These are phyloP conservation scores for Phialophora verrucosa DNA, from an alignment of 2,329 filamentous ascomycete species.

Conservation along the genomic window DNA sequence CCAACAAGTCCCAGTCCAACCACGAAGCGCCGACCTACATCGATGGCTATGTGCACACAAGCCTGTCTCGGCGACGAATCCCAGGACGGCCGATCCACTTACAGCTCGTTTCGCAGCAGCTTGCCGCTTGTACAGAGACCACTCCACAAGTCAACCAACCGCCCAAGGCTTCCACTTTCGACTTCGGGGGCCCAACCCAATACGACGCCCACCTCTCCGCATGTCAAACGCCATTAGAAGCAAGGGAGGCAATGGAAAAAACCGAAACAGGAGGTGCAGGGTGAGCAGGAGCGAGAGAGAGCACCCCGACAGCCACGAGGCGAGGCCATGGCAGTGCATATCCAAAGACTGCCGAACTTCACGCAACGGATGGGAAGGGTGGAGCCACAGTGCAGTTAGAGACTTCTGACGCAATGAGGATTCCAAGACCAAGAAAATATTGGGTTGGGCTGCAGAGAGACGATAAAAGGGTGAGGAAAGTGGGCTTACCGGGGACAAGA, in stretches of 20 bases:
- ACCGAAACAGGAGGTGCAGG: background rate
- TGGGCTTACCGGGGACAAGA: constrained; percentile 15
- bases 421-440: background rate
- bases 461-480: constrained; percentile 2
- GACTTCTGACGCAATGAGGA: background rate
- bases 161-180: too few relatives aligned
- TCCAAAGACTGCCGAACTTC: background rate
- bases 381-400: background rate
- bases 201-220: too few relatives aligned
- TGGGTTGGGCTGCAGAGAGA: constrained; percentile 7
- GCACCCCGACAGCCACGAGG: background rate
- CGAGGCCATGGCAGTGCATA: background rate
- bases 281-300: background rate
- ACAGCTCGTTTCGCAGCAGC: too few relatives aligned
- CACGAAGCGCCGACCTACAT: too few relatives aligned
- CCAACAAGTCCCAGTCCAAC: too few relatives aligned
- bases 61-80: too few relatives aligned
- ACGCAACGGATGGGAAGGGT: background rate
- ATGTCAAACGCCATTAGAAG: background rate
- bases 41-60: too few relatives aligned
- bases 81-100: too few relatives aligned
- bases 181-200: too few relatives aligned
- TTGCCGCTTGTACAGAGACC: too few relatives aligned
- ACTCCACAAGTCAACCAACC: too few relatives aligned
- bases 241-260: too few relatives aligned